Conservation (phyloP, 1,284 basidiomycete species). For the Agroathelia rolfsii region DNA sequence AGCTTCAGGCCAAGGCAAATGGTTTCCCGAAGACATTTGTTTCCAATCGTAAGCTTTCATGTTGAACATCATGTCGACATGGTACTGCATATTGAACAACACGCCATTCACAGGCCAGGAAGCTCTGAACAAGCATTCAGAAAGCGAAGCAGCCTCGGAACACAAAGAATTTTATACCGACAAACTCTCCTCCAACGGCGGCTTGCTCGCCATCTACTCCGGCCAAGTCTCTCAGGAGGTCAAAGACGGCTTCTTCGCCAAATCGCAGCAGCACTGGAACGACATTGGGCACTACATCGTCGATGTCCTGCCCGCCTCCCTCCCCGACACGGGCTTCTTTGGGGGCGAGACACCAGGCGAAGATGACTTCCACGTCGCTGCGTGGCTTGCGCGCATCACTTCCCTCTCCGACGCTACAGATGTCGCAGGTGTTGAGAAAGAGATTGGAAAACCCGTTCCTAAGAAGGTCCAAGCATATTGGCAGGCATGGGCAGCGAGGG, state of each 20-base stretch:
- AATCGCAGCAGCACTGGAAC: constrained; percentile 30
- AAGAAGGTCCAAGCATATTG: constrained; percentile 33
- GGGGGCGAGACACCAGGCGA: constrained; percentile 38
- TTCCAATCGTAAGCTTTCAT: constrained; percentile 31
- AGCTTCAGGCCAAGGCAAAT: constrained; percentile 33
- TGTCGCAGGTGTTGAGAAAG: constrained; percentile 24
- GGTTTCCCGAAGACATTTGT: constrained; percentile 31
- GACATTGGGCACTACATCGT: constrained; percentile 28
- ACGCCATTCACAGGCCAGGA: constrained; percentile 24
- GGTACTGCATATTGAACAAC: neutral
- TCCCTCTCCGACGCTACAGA: no score
- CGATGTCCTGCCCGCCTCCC: constrained; percentile 28
- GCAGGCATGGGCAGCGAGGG: constrained; percentile 40
- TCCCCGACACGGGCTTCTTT: constrained; percentile 37
- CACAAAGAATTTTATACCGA: constrained; percentile 43
- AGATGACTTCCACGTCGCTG: constrained; percentile 44
- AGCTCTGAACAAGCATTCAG: constrained; percentile 31
- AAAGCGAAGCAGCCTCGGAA: constrained; percentile 29
- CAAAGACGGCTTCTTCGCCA: constrained; percentile 31
- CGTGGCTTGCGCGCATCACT: constrained; percentile 40
- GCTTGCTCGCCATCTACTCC: constrained; percentile 34
- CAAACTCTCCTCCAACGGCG: constrained; percentile 39
- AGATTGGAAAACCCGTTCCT: constrained; percentile 27
- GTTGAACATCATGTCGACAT: constrained; percentile 7
- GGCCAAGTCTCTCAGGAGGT: constrained; percentile 25